phyloP scores from a whole-genome alignment of 306 rosid species.

The Oxytropis ochrocephala region DNA sequence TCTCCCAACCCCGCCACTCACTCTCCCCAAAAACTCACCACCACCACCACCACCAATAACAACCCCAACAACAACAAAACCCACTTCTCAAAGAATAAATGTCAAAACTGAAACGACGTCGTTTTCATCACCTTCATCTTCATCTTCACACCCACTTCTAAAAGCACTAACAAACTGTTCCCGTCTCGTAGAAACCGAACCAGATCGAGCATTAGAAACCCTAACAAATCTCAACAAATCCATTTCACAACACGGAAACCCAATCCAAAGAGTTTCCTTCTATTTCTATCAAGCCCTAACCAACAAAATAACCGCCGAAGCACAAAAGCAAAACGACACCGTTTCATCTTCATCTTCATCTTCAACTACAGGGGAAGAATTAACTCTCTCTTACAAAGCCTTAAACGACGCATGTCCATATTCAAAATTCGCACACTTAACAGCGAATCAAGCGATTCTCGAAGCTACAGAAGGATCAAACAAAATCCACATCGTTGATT shows the following conservation, averaged over 20 bases:
- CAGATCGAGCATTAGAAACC: conserved; percentile 55
- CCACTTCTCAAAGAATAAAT: not conserved
- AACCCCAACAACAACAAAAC: not conserved
- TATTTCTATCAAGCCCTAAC: conserved; percentile 63
- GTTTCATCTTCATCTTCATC: not conserved
- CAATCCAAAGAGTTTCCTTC: conserved; percentile 58
- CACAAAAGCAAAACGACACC: not conserved
- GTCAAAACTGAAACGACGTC: not conserved
- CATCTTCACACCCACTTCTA: conserved; percentile 56
- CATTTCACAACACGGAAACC: conserved; percentile 70
- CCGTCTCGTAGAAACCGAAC: conserved; percentile 35
- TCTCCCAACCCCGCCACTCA: conserved; percentile 19
- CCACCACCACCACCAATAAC: not conserved
- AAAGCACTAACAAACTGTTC: conserved; percentile 68
- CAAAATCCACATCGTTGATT: conserved; percentile 80
- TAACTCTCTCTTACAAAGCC: conserved; percentile 71
- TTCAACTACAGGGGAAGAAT: conserved; percentile 43
- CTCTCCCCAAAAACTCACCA: not conserved
- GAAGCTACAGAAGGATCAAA: conserved; percentile 66
- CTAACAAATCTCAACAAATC: conserved; percentile 47
- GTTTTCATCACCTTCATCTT: not conserved
- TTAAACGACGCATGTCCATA: conserved; percentile 92
- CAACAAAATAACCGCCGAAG: conserved; percentile 23
- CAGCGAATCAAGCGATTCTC: conserved; percentile 89
- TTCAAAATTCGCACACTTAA: conserved; percentile 86